Conservation (phyloP, 2,329 filamentous ascomycete species). For the Colletotrichum sp. region DNA sequence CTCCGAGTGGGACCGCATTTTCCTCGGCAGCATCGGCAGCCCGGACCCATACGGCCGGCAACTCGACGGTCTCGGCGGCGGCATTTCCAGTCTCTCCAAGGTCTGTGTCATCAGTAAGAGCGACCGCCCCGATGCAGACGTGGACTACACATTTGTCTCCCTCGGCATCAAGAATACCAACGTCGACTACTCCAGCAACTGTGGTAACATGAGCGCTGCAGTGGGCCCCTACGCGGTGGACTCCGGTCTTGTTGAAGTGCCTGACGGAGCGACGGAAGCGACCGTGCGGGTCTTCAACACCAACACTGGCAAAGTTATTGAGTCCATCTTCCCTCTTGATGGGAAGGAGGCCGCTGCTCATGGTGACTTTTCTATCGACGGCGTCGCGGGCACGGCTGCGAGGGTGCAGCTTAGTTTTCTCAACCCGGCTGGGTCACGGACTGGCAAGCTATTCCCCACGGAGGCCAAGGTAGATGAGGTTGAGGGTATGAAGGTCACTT, state of each 20-base stretch:
- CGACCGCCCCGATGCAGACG: slow-evolving; percentile 52
- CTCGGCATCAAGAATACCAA: slow-evolving; percentile 65
- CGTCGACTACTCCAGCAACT: slow-evolving; percentile 73
- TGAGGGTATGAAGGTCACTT: slow-evolving; percentile 54
- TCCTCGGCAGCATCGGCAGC: slow-evolving; percentile 65
- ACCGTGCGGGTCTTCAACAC: slow-evolving; percentile 71
- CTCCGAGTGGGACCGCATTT: slow-evolving; percentile 55
- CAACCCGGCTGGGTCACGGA: slow-evolving; percentile 67
- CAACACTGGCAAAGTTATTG: slow-evolving; percentile 71
- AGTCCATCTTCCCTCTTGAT: slow-evolving; percentile 58
- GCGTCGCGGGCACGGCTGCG: slow-evolving; percentile 63
- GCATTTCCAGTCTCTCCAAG: slow-evolving; percentile 73
- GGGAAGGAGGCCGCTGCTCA: slow-evolving; percentile 49
- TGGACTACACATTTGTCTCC: slow-evolving; percentile 76
- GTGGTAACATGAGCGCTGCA: slow-evolving; percentile 74
- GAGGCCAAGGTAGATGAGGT: slow-evolving; percentile 58
- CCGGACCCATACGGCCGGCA: slow-evolving; percentile 72
- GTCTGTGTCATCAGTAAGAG: slow-evolving; percentile 68
- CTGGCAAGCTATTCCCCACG: slow-evolving; percentile 65
- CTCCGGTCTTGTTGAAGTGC: slow-evolving; percentile 45
- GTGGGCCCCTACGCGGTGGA: slow-evolving; percentile 71
- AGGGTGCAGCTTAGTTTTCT: slow-evolving; percentile 66
- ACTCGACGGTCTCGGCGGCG: slow-evolving; percentile 74
- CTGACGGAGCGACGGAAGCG: slow-evolving; percentile 32
- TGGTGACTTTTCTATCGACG: slow-evolving; percentile 67